These are phyloP conservation scores for Canavalia ensiformis DNA, from an alignment of 306 rosid species.

Conservation along the genomic window DNA sequence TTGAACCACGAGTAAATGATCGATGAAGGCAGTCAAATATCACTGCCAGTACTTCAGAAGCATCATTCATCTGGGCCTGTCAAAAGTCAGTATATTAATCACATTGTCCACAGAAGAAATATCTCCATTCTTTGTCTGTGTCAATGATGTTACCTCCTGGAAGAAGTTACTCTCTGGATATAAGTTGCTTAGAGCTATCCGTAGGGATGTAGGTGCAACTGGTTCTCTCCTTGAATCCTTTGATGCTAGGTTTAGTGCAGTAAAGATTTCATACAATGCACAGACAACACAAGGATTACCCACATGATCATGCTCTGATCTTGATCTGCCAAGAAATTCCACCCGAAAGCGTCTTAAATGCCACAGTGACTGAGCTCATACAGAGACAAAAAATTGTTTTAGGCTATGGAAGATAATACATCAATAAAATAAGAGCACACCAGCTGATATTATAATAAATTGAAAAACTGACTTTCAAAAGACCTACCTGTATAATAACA, in stretches of 20 bases:
- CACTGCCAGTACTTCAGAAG: conserved; percentile 93
- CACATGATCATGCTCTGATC: conserved; percentile 82
- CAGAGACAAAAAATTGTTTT: conserved; percentile 39
- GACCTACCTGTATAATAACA: conserved; percentile 90
- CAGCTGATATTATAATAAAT: conserved; percentile 30
- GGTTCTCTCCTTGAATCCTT: conserved; percentile 76
- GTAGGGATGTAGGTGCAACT: conserved; percentile 90
- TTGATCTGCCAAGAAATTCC: conserved; percentile 83
- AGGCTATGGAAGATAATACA: conserved; percentile 45
- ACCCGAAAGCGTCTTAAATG: conserved; percentile 80
- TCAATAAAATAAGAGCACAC: conserved; percentile 24
- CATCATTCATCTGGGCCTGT: conserved; percentile 99
- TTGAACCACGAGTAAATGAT: conserved; percentile 71
- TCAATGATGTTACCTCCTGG: conserved; percentile 77
- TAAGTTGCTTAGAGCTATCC: conserved; percentile 92
- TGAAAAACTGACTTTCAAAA: conserved; percentile 34
- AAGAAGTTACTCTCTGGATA: conserved; percentile 89
- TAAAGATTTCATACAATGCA: conserved; percentile 83
- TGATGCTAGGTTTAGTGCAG: conserved; percentile 75
- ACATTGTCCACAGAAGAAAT: conserved; percentile 41
- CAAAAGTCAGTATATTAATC: conserved; percentile 53
- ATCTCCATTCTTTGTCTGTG: conserved; percentile 31
- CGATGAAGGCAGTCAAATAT: conserved; percentile 93
- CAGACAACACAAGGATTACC: conserved; percentile 97
- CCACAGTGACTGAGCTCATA: conserved; percentile 89